Percentiles rank a stretch among this genome's conserved stretches.
Evolutionary conservation across 2,329 filamentous ascomycete genomes (phyloP).

Genomic region (Colletotrichum sp.): DNA sequence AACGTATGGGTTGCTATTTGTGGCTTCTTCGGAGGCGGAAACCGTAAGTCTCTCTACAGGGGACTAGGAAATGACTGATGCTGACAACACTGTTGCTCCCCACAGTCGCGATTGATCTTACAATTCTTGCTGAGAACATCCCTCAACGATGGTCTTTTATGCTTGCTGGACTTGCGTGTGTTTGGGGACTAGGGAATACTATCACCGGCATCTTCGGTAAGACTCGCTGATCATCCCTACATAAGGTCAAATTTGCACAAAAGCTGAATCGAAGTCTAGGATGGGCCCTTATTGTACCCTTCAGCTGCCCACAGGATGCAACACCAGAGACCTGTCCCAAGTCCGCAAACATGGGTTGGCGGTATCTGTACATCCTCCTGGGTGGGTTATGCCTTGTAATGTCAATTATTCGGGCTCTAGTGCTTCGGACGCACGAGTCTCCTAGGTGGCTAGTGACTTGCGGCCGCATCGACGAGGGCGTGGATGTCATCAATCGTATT

Average conservation of each 20-base stretch:
- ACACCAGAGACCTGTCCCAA: not conserved
- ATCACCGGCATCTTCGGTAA: not conserved
- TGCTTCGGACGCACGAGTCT: not conserved
- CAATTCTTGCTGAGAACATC: not conserved
- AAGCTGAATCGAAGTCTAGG: not conserved
- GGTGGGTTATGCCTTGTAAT: not conserved
- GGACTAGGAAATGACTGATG: not conserved
- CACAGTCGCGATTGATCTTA: not conserved
- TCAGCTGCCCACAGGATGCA: not conserved
- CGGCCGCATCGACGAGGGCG: not conserved
- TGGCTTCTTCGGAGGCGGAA: not conserved
- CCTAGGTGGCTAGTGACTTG: not conserved
- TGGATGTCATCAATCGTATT: not conserved
- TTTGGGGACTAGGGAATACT: not conserved
- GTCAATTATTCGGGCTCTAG: not conserved
- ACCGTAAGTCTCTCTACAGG: not conserved
- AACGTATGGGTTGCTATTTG: not conserved
- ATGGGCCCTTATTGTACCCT: not conserved
- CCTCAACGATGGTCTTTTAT: not conserved
- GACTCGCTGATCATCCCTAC: not conserved
- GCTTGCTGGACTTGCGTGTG: not conserved
- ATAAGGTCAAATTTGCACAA: not conserved
- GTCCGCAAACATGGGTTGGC: not conserved
- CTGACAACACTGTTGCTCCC: not conserved
- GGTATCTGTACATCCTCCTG: not conserved